Evolutionary conservation across 2,329 filamentous ascomycete species (phyloP), one percentile per base, ranked within the genome.

Genomic region (Ilyonectria sp.): DNA sequence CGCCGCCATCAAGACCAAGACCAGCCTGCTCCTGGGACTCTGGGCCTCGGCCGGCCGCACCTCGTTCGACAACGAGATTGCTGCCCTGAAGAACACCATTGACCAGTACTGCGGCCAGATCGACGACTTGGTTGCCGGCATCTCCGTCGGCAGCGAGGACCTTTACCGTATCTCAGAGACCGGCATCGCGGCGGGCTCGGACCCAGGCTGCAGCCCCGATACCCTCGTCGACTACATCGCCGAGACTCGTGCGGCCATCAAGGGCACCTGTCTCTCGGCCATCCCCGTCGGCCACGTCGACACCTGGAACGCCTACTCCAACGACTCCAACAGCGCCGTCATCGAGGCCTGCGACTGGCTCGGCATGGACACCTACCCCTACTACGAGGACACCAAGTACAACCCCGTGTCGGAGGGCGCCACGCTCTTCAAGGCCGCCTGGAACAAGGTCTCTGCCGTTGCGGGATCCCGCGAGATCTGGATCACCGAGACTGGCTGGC

Each of bases 401-500:
- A 94, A 94, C 83, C 82, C 81, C 74, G 91, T 97, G 75, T 85
- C 84, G 1, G 86, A 90, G 69, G 91, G 86, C 74, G 88, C 89
- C 76, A 74, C 80, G 19, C 88, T 94, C 57, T 96, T 97, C 85
- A 84, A 91, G 76, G 85, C 87, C 15, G 91, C 93, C 17, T 84
- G 92, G 44, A 81, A 85, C 56, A 85, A 86, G 66, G 93, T 92
- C 37, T 80, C 87, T 69, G 81, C 78, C 17, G 90, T 85, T 50
- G 86, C 89, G 40, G 83, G 86, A 40, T 89, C 88, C 77, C 95
- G 94, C 86, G 85, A 88, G 19, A 88, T 97, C 74, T 96, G 93
- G 93, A 87, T 97, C 69, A 96, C 94, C 31, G 94, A 97, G 86
- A 96, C 94, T 17, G 94, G 94, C 71, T 96, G 93, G 90, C 94